Percentiles rank a stretch among this genome's conserved stretches.
Evolutionary conservation across 2,329 filamentous ascomycete genomes (phyloP).

Genomic region (Ceratocystiopsis sp.): DNA sequence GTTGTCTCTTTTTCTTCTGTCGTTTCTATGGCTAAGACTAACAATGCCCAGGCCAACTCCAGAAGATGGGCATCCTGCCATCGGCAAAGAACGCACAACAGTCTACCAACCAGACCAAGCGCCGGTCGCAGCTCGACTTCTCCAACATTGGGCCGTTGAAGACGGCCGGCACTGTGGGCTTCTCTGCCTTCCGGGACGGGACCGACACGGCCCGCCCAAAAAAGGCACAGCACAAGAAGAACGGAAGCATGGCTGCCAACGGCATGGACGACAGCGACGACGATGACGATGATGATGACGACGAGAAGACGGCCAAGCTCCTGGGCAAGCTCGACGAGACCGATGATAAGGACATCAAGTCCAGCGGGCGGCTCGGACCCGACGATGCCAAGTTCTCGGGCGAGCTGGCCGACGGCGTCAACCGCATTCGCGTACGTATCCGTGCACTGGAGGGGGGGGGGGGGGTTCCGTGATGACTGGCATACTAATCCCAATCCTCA

Average conservation of each 20-base stretch:
- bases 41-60: slow-evolving; percentile 55
- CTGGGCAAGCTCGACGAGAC: slow-evolving; percentile 48
- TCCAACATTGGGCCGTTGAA: slow-evolving; percentile 72
- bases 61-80: slow-evolving; percentile 84
- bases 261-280: slow-evolving; percentile 51
- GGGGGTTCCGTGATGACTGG: not conserved
- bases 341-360: slow-evolving; percentile 37
- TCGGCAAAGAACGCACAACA: slow-evolving; percentile 47
- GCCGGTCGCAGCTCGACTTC: slow-evolving; percentile 76
- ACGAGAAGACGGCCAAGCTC: slow-evolving; percentile 18
- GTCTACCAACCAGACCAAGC: slow-evolving; percentile 46
- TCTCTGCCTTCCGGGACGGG: slow-evolving; percentile 69
- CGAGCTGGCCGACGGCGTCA: slow-evolving; percentile 64
- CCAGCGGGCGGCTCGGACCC: slow-evolving; percentile 40
- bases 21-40: not conserved
- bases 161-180: slow-evolving; percentile 73
- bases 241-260: slow-evolving; percentile 24
- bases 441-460: no score
- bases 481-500: no score
- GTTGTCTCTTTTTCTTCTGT: slow-evolving; percentile 20
- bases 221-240: slow-evolving; percentile 39
- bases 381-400: slow-evolving; percentile 58
- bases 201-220: slow-evolving; percentile 36
- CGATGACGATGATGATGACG: slow-evolving; percentile 49
- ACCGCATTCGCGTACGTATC: slow-evolving; percentile 61